Evolutionary conservation across 768 basidiomycete genomes (phyloP).

Genomic region (Leccinum rimulosum): DNA sequence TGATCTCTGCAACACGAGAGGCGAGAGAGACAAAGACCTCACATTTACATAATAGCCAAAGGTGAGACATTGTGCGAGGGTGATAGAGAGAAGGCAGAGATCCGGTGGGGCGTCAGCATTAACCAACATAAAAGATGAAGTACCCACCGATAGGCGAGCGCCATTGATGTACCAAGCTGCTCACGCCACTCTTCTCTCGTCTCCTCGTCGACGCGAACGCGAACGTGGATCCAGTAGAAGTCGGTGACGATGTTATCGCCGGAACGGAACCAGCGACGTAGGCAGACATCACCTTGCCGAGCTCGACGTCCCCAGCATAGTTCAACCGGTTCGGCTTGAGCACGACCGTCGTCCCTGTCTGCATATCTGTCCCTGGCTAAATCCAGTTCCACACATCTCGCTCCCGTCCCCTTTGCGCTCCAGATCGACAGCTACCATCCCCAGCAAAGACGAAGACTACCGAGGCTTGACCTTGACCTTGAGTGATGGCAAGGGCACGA

Average conservation of each 20-base stretch:
- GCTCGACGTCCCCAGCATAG: constrained; percentile 19
- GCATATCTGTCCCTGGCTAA: no score
- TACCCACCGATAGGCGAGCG: constrained; percentile 66
- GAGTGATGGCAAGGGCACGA: no score
- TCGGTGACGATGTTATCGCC: not conserved
- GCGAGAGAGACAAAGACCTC: not conserved
- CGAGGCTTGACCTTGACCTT: no score
- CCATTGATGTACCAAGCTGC: constrained; percentile 57
- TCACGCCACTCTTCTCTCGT: constrained; percentile 29
- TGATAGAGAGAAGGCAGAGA: not conserved
- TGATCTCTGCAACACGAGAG: constrained; percentile 11
- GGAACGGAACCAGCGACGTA: not conserved
- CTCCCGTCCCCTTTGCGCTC: no score
- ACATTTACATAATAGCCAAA: not conserved
- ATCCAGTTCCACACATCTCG: no score
- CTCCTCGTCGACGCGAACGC: not conserved
- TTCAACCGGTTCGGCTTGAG: constrained; percentile 29
- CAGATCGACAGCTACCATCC: no score
- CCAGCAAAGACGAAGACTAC: no score
- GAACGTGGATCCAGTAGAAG: not conserved
- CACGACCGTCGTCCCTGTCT: not conserved
- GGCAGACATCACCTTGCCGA: constrained; percentile 29
- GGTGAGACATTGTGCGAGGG: not conserved
- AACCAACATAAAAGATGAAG: not conserved
- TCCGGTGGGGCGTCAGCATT: not conserved